Conservation (phyloP, 179 eudicot genomes). For the Dionaea muscipula region DNA sequence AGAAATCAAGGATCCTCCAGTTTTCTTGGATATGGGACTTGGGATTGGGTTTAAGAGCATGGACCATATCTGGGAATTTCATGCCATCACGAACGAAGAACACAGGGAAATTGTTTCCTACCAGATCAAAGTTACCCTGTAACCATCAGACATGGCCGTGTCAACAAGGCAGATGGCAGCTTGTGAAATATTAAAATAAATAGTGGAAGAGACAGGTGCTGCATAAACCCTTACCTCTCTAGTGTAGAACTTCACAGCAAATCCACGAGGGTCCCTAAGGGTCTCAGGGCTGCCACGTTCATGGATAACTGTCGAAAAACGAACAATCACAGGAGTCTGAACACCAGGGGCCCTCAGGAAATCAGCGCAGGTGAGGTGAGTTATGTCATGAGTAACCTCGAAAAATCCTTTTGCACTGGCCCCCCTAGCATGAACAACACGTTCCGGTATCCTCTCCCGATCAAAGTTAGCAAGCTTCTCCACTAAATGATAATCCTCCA, state of each 20-base stretch:
- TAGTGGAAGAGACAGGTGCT: neutral
- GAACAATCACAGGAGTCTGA: slow-evolving; percentile 37
- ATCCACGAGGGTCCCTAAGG: slow-evolving; percentile 35
- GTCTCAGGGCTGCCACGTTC: slow-evolving; percentile 43
- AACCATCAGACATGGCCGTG: neutral
- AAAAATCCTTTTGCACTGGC: slow-evolving; percentile 40
- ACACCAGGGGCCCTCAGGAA: slow-evolving; percentile 35
- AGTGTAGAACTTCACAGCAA: slow-evolving; percentile 38
- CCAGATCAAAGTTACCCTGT: slow-evolving; percentile 32
- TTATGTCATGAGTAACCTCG: slow-evolving; percentile 30
- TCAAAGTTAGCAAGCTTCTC: slow-evolving; percentile 39
- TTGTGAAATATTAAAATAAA: neutral
- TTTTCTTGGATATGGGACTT: slow-evolving; percentile 39
- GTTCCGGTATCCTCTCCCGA: slow-evolving; percentile 36
- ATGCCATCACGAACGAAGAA: slow-evolving; percentile 37
- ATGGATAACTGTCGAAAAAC: slow-evolving; percentile 38
- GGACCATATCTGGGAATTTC: slow-evolving; percentile 41
- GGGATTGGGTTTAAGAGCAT: slow-evolving; percentile 34
- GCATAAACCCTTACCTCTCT: slow-evolving; percentile 22
- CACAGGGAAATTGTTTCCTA: slow-evolving; percentile 38
- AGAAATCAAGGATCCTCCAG: slow-evolving; percentile 38
- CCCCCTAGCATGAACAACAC: slow-evolving; percentile 45
- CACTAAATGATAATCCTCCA: slow-evolving; percentile 37
- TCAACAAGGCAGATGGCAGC: neutral
- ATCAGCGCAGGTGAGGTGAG: slow-evolving; percentile 40